phyloP scores from a whole-genome alignment of 176 grass and related monocot genomes.

The Aegilops bicornis region DNA sequence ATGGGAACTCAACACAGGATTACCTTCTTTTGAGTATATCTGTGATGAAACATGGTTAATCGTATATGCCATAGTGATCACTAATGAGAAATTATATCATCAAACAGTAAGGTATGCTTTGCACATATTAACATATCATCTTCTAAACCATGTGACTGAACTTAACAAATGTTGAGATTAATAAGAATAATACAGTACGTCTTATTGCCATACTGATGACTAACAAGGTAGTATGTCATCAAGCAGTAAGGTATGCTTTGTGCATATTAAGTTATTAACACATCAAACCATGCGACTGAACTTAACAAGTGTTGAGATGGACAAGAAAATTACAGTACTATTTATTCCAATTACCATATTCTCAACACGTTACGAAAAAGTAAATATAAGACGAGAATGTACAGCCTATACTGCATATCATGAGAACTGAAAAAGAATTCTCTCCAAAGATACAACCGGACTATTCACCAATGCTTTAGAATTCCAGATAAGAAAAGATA shows the following conservation, averaged over 20 bases:
- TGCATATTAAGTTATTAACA: conserved; percentile 1
- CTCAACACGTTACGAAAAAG: background rate
- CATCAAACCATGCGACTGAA: conserved; percentile 1
- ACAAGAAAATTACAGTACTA: background rate
- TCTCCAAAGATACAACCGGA: background rate
- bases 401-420: background rate
- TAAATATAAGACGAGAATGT: conserved; percentile 3
- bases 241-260: background rate
- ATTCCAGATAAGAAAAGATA: background rate
- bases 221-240: conserved; percentile 6
- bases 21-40: conserved; percentile 86
- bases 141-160: conserved; percentile 18
- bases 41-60: conserved; percentile 23
- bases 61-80: conserved; percentile 10
- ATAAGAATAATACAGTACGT: background rate
- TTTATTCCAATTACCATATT: background rate
- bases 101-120: background rate
- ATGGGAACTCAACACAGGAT: conserved; percentile 45
- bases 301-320: background rate
- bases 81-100: background rate
- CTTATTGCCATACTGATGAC: background rate
- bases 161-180: background rate
- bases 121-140: conserved; percentile 7
- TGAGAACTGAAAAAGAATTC: background rate
- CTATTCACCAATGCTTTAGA: background rate